Conservation (phyloP, 805 yeast genomes). For the Candida tibetensis region DNA sequence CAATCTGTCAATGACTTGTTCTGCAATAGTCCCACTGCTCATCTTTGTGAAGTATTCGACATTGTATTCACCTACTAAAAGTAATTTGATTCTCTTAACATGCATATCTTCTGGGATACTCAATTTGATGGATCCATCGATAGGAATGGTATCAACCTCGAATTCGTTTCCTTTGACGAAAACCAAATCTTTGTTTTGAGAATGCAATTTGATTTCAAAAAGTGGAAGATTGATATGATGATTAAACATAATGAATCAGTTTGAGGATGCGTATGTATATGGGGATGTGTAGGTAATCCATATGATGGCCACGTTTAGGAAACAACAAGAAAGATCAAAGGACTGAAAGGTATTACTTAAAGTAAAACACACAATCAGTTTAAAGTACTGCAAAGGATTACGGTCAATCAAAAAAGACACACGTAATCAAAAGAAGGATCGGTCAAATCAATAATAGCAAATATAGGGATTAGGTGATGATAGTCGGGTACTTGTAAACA, state of each 20-base stretch:
- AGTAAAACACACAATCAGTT: too few relatives aligned
- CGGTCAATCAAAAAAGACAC: too few relatives aligned
- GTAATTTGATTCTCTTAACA: slow-evolving; percentile 36
- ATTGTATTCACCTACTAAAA: slow-evolving; percentile 42
- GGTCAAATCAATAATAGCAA: too few relatives aligned
- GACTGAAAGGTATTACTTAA: too few relatives aligned
- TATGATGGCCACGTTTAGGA: too few relatives aligned
- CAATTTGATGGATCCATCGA: slow-evolving; percentile 49
- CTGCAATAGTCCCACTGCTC: slow-evolving; percentile 25
- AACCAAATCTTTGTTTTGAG: slow-evolving; percentile 41
- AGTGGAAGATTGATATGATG: slow-evolving; percentile 25
- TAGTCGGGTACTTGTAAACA: too few relatives aligned
- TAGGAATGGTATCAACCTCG: slow-evolving; percentile 42
- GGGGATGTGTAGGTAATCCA: background rate
- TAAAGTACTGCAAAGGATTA: too few relatives aligned
- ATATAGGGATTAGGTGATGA: too few relatives aligned
- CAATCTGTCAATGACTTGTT: slow-evolving; percentile 37
- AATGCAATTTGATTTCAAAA: slow-evolving; percentile 37
- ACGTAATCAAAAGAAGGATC: too few relatives aligned
- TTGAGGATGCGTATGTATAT: background rate
- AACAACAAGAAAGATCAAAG: too few relatives aligned
- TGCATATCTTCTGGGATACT: slow-evolving; percentile 43
- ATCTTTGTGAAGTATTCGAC: slow-evolving; percentile 40
- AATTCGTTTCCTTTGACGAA: slow-evolving; percentile 43
- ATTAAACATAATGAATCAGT: slow-evolving; percentile 25